These are phyloP conservation scores for Chaetomium olivaceum DNA, from an alignment of 2,329 filamentous ascomycete species.

Conservation along the genomic window DNA sequence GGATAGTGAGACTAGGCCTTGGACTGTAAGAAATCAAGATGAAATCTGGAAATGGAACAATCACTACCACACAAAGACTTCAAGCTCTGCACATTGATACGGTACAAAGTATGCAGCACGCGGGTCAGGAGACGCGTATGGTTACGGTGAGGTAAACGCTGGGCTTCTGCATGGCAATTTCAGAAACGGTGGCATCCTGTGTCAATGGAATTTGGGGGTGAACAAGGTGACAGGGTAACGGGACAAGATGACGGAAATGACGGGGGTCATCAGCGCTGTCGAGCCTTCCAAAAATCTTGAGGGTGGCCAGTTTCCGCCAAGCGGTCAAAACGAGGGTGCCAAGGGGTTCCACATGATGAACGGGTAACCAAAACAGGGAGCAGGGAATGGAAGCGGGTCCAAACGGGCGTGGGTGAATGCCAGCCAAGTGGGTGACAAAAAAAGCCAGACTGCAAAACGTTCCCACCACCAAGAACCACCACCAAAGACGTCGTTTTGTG, in stretches of 20 bases:
- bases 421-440: too few species aligned
- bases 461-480: too few species aligned
- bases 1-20: slow-evolving; percentile 7
- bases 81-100: background rate
- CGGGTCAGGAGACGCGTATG: background rate
- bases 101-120: background rate
- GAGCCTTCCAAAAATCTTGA: slow-evolving; percentile 18
- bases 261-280: slow-evolving; percentile 24
- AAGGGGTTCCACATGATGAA: slow-evolving; percentile 16
- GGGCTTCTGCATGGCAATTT: slow-evolving; percentile 14
- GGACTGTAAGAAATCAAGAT: background rate
- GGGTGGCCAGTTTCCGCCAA: slow-evolving; percentile 28
- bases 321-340: slow-evolving; percentile 18
- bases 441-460: too few species aligned
- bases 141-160: slow-evolving; percentile 1
- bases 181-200: slow-evolving; percentile 19
- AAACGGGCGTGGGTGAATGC: slow-evolving; percentile 4
- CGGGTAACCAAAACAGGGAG: slow-evolving; percentile 14
- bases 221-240: slow-evolving; percentile 20
- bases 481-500: too few species aligned
- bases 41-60: background rate
- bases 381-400: slow-evolving; percentile 7
- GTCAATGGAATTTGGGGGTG: slow-evolving; percentile 13
- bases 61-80: background rate
- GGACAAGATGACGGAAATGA: slow-evolving; percentile 32